phyloP scores from a whole-genome alignment of 192 early-diverging fungal species.

The Backusella macrospora region DNA sequence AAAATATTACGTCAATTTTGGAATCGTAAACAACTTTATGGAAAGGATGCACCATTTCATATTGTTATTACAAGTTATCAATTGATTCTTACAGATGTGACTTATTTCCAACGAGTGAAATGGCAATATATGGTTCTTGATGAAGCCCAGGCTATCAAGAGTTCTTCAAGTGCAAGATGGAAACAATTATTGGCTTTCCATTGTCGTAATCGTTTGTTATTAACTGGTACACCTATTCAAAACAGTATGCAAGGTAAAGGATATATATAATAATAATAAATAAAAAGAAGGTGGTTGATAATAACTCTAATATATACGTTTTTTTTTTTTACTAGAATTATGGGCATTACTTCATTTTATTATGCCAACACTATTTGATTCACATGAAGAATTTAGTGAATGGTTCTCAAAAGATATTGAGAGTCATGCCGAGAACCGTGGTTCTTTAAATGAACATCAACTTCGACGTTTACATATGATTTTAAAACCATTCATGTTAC shows the following conservation, averaged over 20 bases:
- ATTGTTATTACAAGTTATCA: constrained; percentile 89
- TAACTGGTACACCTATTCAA: constrained; percentile 94
- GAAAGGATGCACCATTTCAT: constrained; percentile 80
- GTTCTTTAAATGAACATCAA: constrained; percentile 82
- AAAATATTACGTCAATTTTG: constrained; percentile 80
- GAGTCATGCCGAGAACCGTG: constrained; percentile 83
- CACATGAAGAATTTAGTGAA: constrained; percentile 91
- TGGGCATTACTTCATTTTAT: constrained; percentile 95
- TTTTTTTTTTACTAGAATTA: constrained; percentile 57
- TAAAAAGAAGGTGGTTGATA: too few relatives aligned
- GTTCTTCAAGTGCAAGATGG: constrained; percentile 80
- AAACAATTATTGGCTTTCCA: constrained; percentile 81
- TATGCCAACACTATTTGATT: constrained; percentile 94
- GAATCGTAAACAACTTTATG: constrained; percentile 74
- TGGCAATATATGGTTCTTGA: constrained; percentile 98
- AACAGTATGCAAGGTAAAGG: constrained; percentile 83
- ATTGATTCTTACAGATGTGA: constrained; percentile 79
- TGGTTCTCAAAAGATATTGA: constrained; percentile 96
- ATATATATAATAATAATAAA: too few relatives aligned
- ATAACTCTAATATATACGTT: too few relatives aligned
- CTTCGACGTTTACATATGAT: constrained; percentile 87
- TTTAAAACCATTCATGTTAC: constrained; percentile 93
- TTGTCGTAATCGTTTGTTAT: constrained; percentile 79
- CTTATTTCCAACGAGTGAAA: constrained; percentile 78
- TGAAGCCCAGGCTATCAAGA: constrained; percentile 94